phyloP scores from a whole-genome alignment of 768 basidiomycete species.

The Lactifluus echinatus region DNA sequence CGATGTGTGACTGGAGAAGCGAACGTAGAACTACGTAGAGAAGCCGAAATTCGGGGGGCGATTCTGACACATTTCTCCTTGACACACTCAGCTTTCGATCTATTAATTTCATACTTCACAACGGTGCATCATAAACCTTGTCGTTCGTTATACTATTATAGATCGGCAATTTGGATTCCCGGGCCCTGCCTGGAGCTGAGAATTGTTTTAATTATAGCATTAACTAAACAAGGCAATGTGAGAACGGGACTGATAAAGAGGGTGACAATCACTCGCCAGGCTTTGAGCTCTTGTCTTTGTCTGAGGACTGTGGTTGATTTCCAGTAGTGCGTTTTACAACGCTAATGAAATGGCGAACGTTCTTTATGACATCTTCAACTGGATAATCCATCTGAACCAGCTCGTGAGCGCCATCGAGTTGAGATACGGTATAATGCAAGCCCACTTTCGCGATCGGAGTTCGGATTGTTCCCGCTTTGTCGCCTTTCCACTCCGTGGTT shows the following conservation, averaged over 20 bases:
- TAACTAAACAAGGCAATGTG: constrained; percentile 37
- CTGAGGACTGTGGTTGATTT: constrained; percentile 45
- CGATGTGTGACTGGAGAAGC: background rate
- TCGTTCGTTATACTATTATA: constrained; percentile 31
- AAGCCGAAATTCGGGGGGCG: background rate
- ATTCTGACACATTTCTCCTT: background rate
- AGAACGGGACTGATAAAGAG: background rate
- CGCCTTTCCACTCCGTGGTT: constrained; percentile 88
- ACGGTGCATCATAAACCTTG: background rate
- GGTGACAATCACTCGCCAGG: constrained; percentile 30
- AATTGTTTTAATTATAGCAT: constrained; percentile 69
- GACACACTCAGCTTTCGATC: background rate
- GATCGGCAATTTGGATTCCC: constrained; percentile 81
- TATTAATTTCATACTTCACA: background rate
- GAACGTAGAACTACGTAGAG: background rate
- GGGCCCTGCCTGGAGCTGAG: constrained; percentile 83
- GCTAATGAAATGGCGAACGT: constrained; percentile 66
- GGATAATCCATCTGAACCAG: constrained; percentile 58
- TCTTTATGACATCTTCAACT: constrained; percentile 64
- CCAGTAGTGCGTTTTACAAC: constrained; percentile 71
- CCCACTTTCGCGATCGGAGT: constrained; percentile 71
- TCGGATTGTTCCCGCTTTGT: constrained; percentile 76
- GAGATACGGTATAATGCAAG: constrained; percentile 1
- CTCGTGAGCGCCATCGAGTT: background rate
- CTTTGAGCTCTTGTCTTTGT: constrained; percentile 35